Conservation (phyloP, 2,329 filamentous ascomycete genomes). For the Colletotrichum sp. region DNA sequence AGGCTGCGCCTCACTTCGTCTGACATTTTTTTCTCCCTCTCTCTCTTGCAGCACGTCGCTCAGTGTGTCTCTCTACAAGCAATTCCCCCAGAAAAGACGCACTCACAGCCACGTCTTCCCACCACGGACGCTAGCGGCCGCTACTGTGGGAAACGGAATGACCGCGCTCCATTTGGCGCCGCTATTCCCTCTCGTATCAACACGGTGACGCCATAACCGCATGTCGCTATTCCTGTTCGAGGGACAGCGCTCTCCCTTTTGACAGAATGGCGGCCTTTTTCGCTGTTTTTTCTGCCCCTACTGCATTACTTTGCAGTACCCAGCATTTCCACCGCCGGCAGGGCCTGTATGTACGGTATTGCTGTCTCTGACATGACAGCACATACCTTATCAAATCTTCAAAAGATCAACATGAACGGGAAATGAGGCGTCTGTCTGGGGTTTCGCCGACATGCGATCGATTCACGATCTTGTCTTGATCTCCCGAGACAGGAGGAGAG, state of each 20-base stretch:
- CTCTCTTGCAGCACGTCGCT: background rate
- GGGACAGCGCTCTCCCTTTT: background rate
- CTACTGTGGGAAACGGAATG: constrained; percentile 23
- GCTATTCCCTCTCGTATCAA: constrained; percentile 20
- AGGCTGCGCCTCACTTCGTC: constrained; percentile 18
- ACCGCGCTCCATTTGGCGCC: constrained; percentile 20
- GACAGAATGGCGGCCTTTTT: background rate
- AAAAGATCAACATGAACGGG: background rate
- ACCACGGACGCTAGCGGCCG: constrained; percentile 18
- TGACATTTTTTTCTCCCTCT: background rate
- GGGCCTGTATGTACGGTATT: background rate
- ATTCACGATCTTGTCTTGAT: constrained; percentile 15
- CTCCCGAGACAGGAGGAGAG: constrained; percentile 20
- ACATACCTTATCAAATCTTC: background rate
- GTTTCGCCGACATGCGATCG: constrained; percentile 19
- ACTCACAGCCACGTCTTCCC: constrained; percentile 12
- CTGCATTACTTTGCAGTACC: background rate
- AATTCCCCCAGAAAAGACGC: constrained; percentile 12
- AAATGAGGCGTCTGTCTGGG: constrained; percentile 16
- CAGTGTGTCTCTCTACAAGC: constrained; percentile 2
- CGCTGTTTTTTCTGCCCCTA: background rate
- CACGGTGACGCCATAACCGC: constrained; percentile 20
- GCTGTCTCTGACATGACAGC: background rate
- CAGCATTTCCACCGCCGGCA: background rate
- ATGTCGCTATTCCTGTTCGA: constrained; percentile 19